Percentiles rank a stretch among this genome's conserved stretches.
These are phyloP conservation scores for Petunia axillaris DNA, from an alignment of 257 asterid species.

Conservation along the genomic window DNA sequence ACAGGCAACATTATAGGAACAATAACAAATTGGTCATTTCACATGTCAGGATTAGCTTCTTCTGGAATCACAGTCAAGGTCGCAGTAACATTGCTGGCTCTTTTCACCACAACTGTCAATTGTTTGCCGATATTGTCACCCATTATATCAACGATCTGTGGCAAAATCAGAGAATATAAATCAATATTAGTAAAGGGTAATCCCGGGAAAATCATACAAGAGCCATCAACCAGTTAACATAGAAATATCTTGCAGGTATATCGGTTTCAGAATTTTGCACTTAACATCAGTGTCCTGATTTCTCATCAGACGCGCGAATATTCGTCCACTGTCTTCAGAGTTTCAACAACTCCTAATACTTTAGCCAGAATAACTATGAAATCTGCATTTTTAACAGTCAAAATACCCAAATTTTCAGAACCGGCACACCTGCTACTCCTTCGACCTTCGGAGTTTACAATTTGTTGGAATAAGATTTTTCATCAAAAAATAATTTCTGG, in stretches of 20 bases:
- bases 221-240: neutral
- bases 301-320: neutral
- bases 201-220: neutral
- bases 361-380: neutral
- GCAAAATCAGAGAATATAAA: neutral
- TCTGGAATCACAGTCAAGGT: constrained; percentile 78
- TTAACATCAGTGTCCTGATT: neutral
- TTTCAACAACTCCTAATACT: neutral
- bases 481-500: neutral
- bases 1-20: neutral
- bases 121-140: constrained; percentile 73
- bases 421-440: neutral
- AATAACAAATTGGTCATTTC: constrained; percentile 28
- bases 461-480: neutral
- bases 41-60: constrained; percentile 82
- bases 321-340: neutral
- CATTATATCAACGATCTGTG: constrained; percentile 72
- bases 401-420: neutral
- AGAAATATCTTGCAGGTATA: neutral
- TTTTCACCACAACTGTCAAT: constrained; percentile 65
- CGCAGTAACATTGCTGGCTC: constrained; percentile 45
- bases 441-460: neutral
- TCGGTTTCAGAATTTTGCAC: neutral
- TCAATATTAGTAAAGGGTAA: neutral
- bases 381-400: neutral